These are phyloP conservation scores for Colletotrichum incanum DNA, from an alignment of 2,329 filamentous ascomycete species.

Conservation along the genomic window DNA sequence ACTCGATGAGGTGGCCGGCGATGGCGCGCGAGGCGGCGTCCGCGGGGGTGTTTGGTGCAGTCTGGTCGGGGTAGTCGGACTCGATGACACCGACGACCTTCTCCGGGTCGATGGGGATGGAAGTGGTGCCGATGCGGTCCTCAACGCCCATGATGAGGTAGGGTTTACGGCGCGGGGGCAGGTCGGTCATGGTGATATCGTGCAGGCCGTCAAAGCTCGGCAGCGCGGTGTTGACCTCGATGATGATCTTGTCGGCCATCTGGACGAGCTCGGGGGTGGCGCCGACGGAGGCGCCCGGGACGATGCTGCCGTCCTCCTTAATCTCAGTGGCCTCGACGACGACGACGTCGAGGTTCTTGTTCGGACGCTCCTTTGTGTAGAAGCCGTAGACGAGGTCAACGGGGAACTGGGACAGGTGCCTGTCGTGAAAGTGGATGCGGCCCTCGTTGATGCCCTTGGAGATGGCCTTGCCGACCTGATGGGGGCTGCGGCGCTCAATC, in stretches of 20 bases:
- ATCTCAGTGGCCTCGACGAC: conserved; percentile 91
- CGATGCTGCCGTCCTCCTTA: conserved; percentile 89
- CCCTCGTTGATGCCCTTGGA: conserved; percentile 92
- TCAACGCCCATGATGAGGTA: conserved; percentile 89
- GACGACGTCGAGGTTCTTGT: conserved; percentile 84
- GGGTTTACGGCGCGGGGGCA: conserved; percentile 85
- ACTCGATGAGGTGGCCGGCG: conserved; percentile 85
- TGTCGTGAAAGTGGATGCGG: conserved; percentile 93
- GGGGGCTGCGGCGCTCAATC: conserved; percentile 88
- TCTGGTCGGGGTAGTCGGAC: conserved; percentile 84
- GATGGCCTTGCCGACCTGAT: conserved; percentile 93
- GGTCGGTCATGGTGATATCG: conserved; percentile 91
- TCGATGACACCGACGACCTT: conserved; percentile 89
- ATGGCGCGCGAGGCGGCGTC: conserved; percentile 82
- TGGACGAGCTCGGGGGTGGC: conserved; percentile 89
- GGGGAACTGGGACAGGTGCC: conserved; percentile 94
- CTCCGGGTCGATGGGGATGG: conserved; percentile 88
- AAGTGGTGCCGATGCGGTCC: conserved; percentile 86
- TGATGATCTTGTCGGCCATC: conserved; percentile 92
- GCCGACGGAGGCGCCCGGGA: conserved; percentile 88
- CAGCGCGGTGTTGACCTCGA: conserved; percentile 90
- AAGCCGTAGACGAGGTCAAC: conserved; percentile 88
- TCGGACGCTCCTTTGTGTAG: conserved; percentile 85
- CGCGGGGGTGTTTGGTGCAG: conserved; percentile 81
- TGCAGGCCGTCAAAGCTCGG: conserved; percentile 91